A percentile compares a stretch with the other conserved stretches of the same genome.
phyloP scores from a whole-genome alignment of 2,329 filamentous ascomycete species.

The Paracamarosporium sp. region DNA sequence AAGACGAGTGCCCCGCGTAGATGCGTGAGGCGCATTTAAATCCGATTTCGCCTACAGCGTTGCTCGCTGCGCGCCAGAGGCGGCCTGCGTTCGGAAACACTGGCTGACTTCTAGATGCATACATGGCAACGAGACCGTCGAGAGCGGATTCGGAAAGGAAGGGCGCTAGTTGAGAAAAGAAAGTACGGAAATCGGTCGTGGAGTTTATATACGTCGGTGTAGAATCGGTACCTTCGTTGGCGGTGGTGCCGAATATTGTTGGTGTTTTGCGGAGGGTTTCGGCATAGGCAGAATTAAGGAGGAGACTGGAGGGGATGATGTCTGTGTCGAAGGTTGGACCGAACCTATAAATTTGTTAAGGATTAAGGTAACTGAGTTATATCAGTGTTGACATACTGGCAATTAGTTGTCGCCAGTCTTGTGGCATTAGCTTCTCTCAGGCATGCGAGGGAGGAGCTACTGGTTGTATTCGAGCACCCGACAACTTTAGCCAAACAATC shows the following conservation, averaged over 20 bases:
- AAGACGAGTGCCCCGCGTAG: conserved; percentile 55
- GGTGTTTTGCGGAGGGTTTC: conserved; percentile 53
- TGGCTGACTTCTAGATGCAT: conserved; percentile 57
- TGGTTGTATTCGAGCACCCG: conserved; percentile 48
- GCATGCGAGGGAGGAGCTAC: conserved; percentile 54
- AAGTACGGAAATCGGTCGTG: conserved; percentile 58
- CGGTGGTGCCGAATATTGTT: conserved; percentile 62
- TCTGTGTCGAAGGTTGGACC: conserved; percentile 54
- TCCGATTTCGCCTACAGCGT: conserved; percentile 69
- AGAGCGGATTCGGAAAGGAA: conserved; percentile 60
- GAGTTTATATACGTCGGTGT: conserved; percentile 58
- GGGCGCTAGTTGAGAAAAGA: conserved; percentile 66
- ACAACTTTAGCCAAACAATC: conserved; percentile 59
- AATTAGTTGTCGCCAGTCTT: conserved; percentile 49
- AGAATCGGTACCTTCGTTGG: conserved; percentile 71
- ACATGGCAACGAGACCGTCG: conserved; percentile 59
- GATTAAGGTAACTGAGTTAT: conserved; percentile 59
- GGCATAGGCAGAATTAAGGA: neutral
- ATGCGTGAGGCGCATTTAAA: conserved; percentile 61
- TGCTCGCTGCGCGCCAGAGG: conserved; percentile 65
- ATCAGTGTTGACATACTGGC: conserved; percentile 44
- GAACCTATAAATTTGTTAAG: conserved; percentile 54
- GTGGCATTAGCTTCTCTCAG: conserved; percentile 54
- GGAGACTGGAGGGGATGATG: conserved; percentile 41
- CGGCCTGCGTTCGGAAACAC: conserved; percentile 56